These are phyloP conservation scores for Geosmithia morbida DNA, from an alignment of 2,329 filamentous ascomycete species.

Conservation along the genomic window DNA sequence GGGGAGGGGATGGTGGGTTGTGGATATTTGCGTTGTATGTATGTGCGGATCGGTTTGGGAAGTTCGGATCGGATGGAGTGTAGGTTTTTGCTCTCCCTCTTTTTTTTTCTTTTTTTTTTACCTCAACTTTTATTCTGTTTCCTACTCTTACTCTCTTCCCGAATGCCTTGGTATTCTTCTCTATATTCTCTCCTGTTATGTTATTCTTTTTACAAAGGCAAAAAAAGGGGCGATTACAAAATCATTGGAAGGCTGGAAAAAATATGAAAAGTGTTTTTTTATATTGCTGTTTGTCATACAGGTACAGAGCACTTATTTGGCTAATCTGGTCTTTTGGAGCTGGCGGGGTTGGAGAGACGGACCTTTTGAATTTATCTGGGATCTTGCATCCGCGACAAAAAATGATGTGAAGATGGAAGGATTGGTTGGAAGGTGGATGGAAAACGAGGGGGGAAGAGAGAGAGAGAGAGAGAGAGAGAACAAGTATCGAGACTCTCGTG, in stretches of 20 bases:
- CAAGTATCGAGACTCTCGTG: no score
- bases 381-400: no score
- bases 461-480: no score
- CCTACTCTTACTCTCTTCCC: conserved; percentile 1
- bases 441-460: background rate
- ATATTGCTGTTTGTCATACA: no score
- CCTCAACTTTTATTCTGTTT: background rate
- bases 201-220: background rate
- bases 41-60: conserved; percentile 11
- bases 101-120: conserved; percentile 3
- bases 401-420: background rate
- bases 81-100: conserved; percentile 10
- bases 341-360: no score
- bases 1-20: conserved; percentile 16
- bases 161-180: background rate
- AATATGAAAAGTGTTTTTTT: background rate
- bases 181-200: background rate
- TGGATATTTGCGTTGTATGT: conserved; percentile 12
- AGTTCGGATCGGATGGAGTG: conserved; percentile 20
- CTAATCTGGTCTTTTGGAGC: no score
- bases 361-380: no score
- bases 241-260: background rate
- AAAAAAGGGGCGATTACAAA: no score
- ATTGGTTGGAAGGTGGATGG: background rate
- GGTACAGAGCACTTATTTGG: no score